phyloP scores from a whole-genome alignment of 352 stramenopile genomes.

The Globisporangium canariense region DNA sequence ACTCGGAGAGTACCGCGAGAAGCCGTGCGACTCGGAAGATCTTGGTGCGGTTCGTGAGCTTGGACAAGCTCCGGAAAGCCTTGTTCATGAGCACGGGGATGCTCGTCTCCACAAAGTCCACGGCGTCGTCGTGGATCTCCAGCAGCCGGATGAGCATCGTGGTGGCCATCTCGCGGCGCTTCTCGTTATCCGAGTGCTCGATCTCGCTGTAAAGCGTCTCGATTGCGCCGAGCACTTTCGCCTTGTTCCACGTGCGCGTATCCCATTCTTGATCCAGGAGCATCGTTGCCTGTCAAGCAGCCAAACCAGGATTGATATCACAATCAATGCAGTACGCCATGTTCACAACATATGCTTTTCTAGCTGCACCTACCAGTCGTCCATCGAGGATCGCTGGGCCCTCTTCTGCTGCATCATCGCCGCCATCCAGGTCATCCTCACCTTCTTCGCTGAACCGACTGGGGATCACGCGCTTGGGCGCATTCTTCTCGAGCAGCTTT shows the following conservation, averaged over 20 bases:
- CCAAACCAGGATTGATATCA: background rate
- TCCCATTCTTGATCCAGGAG: conserved; percentile 83
- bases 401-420: conserved; percentile 14
- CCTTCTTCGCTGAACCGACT: conserved; percentile 46
- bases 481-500: conserved; percentile 20
- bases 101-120: conserved; percentile 62
- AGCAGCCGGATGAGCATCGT: conserved; percentile 70
- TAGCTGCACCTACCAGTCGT: conserved; percentile 42
- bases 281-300: conserved; percentile 53
- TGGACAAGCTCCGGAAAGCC: conserved; percentile 61
- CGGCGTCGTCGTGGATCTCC: conserved; percentile 62
- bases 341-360: background rate
- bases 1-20: conserved; percentile 52
- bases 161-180: conserved; percentile 48
- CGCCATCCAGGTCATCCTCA: conserved; percentile 22
- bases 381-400: conserved; percentile 31
- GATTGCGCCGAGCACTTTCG: conserved; percentile 57
- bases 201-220: conserved; percentile 70
- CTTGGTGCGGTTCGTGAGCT: conserved; percentile 42
- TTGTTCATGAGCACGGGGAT: conserved; percentile 73
- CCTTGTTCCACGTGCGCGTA: conserved; percentile 56
- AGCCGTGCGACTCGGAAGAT: conserved; percentile 57
- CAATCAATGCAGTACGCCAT: background rate
- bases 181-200: conserved; percentile 38
- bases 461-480: conserved; percentile 44